Percentiles rank a stretch among this genome's conserved stretches.
Evolutionary conservation across 139 green algal species (phyloP).

Genomic region (Gonium pectorale): DNA sequence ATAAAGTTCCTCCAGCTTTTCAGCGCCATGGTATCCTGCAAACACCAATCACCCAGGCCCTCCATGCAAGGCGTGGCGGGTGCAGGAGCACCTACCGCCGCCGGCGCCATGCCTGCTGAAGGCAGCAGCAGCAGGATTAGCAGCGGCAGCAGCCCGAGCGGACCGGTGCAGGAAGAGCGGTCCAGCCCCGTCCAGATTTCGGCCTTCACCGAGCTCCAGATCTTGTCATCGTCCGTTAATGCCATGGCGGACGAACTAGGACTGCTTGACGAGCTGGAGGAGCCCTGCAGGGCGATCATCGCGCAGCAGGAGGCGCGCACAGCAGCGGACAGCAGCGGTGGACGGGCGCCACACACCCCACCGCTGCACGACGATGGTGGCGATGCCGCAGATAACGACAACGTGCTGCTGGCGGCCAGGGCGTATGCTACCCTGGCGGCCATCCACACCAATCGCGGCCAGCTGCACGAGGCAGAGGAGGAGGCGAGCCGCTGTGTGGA

Average conservation of each 20-base stretch:
- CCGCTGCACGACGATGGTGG: background rate
- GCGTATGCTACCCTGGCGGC: background rate
- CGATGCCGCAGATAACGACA: background rate
- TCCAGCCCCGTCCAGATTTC: background rate
- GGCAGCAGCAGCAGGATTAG: background rate
- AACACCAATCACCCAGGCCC: background rate
- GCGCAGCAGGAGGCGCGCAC: background rate
- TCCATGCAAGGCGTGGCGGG: background rate
- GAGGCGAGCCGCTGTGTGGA: background rate
- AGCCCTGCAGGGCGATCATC: background rate
- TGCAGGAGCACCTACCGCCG: background rate
- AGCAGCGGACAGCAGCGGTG: background rate
- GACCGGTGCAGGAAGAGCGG: background rate
- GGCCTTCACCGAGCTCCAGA: background rate
- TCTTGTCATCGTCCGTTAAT: background rate
- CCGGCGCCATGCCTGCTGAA: background rate
- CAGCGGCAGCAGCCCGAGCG: too few relatives aligned
- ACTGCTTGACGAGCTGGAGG: background rate
- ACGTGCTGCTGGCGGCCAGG: background rate
- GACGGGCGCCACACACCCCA: background rate
- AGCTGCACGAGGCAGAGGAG: background rate
- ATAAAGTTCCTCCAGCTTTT: background rate
- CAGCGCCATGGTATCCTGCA: background rate
- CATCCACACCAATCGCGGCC: background rate
- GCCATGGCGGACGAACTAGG: background rate